Evolutionary conservation across 768 basidiomycete species (phyloP).

Genomic region (Glaciozyma antarctica): DNA sequence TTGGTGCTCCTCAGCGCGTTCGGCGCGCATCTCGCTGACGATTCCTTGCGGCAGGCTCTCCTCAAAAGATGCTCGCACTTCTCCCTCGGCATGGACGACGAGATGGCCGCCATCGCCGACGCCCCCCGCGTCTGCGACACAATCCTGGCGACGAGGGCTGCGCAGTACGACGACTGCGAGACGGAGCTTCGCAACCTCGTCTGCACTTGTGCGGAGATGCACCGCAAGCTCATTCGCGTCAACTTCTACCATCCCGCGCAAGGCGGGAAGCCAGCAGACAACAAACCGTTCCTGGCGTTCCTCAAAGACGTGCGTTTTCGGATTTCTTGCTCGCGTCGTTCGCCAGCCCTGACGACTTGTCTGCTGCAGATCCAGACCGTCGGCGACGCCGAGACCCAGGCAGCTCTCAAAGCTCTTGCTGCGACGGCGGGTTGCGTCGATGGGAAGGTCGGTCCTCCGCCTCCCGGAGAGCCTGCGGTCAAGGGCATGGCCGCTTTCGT

Average conservation of each 20-base stretch:
- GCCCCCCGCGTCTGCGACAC: slow-evolving; percentile 89
- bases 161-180: slow-evolving; percentile 70
- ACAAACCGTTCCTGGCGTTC: slow-evolving; percentile 3
- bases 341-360: background rate
- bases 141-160: slow-evolving; percentile 70
- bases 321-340: background rate
- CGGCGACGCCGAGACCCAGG: slow-evolving; percentile 36
- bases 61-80: slow-evolving; percentile 94
- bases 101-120: slow-evolving; percentile 45
- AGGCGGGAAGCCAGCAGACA: background rate
- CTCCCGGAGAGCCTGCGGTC: background rate
- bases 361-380: slow-evolving; percentile 14
- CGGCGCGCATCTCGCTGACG: background rate
- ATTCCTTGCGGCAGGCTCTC: slow-evolving; percentile 51
- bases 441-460: slow-evolving; percentile 4
- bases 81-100: slow-evolving; percentile 53
- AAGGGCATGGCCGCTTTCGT: background rate
- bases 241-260: background rate
- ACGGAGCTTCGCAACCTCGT: slow-evolving; percentile 60
- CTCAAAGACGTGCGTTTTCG: slow-evolving; percentile 8
- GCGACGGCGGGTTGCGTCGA: slow-evolving; percentile 31
- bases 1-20: background rate
- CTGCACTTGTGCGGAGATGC: slow-evolving; percentile 55
- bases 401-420: slow-evolving; percentile 30
- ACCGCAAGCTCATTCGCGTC: slow-evolving; percentile 38